Percentiles rank a stretch among this genome's conserved stretches.
These are phyloP conservation scores for Begonia peltatifolia DNA, from an alignment of 306 rosid species.

Conservation along the genomic window DNA sequence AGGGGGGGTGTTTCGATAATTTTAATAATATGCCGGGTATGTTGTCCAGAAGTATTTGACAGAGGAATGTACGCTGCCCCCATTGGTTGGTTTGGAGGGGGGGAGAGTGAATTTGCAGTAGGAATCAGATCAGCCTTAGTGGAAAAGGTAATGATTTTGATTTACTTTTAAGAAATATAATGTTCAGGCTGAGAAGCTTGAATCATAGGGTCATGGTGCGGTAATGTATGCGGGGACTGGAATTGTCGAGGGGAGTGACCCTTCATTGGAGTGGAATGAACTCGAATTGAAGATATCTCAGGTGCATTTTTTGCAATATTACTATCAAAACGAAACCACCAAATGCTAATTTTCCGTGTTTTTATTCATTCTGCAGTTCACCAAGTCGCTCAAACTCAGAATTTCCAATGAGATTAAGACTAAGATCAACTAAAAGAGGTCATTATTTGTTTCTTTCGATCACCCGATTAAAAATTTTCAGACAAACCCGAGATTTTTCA, in stretches of 20 bases:
- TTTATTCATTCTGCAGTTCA: constrained; percentile 38
- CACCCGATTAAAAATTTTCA: no score
- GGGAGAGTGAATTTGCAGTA: constrained; percentile 94
- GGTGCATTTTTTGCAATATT: constrained; percentile 15
- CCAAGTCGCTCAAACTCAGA: constrained; percentile 70
- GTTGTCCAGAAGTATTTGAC: constrained; percentile 67
- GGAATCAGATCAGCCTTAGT: constrained; percentile 93
- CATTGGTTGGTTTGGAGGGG: constrained; percentile 98
- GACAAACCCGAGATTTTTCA: no score
- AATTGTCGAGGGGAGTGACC: constrained; percentile 82
- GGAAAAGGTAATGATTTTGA: constrained; percentile 35
- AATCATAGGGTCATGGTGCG: constrained; percentile 58
- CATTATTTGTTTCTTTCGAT: no score
- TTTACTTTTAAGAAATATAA: no score
- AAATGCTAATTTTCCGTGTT: neutral
- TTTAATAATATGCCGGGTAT: neutral
- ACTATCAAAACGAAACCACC: constrained; percentile 1
- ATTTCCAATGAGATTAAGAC: constrained; percentile 21
- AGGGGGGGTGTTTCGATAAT: no score
- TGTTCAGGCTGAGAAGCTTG: constrained; percentile 5
- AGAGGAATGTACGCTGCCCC: constrained; percentile 99
- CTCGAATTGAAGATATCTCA: constrained; percentile 48
- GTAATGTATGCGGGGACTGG: constrained; percentile 91
- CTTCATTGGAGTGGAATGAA: constrained; percentile 86
- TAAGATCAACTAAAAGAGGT: no score